Percentiles rank a stretch among this genome's conserved stretches.
Conservation (phyloP, 192 early-diverging fungal species). For the Coemansia sp. region DNA sequence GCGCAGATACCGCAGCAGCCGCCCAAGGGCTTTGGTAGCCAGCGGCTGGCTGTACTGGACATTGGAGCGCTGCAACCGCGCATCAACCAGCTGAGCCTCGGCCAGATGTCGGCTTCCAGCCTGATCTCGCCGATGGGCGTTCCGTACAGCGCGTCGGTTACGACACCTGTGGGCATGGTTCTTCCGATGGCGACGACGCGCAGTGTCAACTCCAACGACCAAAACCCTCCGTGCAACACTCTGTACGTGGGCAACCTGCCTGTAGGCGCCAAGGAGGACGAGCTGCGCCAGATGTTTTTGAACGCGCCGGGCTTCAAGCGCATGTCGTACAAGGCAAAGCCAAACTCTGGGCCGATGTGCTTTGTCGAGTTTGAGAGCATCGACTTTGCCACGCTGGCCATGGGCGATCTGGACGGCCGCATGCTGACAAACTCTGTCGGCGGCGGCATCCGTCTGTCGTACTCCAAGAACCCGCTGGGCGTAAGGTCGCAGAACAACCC, state of each 20-base stretch:
- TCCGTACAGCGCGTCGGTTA: conserved; percentile 38
- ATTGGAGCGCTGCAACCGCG: conserved; percentile 48
- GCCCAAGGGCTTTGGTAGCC: conserved; percentile 36
- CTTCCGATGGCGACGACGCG: conserved; percentile 55
- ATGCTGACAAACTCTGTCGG: conserved; percentile 81
- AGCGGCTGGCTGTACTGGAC: conserved; percentile 48
- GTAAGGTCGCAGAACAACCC: conserved; percentile 64
- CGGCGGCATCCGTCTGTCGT: conserved; percentile 93
- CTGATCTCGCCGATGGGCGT: conserved; percentile 45
- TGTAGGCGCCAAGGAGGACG: conserved; percentile 83
- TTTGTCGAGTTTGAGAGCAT: conserved; percentile 99
- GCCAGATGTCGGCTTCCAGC: conserved; percentile 37
- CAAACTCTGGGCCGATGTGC: conserved; percentile 93
- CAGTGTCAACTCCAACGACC: conserved; percentile 70
- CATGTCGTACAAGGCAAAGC: conserved; percentile 81
- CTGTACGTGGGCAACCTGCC: conserved; percentile 98
- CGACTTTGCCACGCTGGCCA: conserved; percentile 82
- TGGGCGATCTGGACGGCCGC: conserved; percentile 84
- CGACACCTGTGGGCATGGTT: conserved; percentile 41
- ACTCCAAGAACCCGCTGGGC: conserved; percentile 95
- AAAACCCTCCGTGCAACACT: conserved; percentile 99
- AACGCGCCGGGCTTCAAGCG: conserved; percentile 86
- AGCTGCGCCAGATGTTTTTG: conserved; percentile 80
- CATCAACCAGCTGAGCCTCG: conserved; percentile 41
- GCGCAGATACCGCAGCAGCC: conserved; percentile 19